Evolutionary conservation across 2,329 filamentous ascomycete species (phyloP).

Genomic region (Dactylella cylindrospora): DNA sequence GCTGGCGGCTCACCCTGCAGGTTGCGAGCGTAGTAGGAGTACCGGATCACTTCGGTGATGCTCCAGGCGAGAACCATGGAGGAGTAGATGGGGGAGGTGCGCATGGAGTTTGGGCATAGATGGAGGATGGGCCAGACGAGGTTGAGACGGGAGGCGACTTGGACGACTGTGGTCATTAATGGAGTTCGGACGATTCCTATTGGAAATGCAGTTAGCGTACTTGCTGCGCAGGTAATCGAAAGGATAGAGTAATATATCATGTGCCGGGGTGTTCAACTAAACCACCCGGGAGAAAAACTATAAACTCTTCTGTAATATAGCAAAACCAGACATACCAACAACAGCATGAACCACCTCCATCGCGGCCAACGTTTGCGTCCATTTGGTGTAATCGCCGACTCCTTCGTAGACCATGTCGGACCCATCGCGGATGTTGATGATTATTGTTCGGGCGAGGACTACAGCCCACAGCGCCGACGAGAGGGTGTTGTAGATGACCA

Average conservation of each 20-base stretch:
- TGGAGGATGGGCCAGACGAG: slow-evolving; percentile 84
- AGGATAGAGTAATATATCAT: slow-evolving; percentile 4
- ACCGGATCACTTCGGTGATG: slow-evolving; percentile 87
- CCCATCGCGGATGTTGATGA: slow-evolving; percentile 59
- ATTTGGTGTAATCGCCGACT: slow-evolving; percentile 68
- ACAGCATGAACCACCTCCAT: slow-evolving; percentile 82
- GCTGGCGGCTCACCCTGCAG: slow-evolving; percentile 64
- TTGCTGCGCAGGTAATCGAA: no score
- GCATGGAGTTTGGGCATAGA: slow-evolving; percentile 66
- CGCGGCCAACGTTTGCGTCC: slow-evolving; percentile 79
- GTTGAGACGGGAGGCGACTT: slow-evolving; percentile 82
- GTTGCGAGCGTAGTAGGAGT: slow-evolving; percentile 82
- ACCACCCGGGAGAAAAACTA: no score
- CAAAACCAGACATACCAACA: slow-evolving; percentile 61
- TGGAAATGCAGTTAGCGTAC: neutral
- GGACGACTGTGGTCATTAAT: slow-evolving; percentile 80
- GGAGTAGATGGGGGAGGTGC: slow-evolving; percentile 65
- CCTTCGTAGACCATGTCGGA: slow-evolving; percentile 63
- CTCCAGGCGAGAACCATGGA: slow-evolving; percentile 86
- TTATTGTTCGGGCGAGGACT: slow-evolving; percentile 69
- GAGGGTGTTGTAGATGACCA: slow-evolving; percentile 80
- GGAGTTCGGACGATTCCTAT: slow-evolving; percentile 82
- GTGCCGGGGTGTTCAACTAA: no score
- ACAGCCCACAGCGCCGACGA: slow-evolving; percentile 76
- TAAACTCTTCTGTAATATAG: neutral